Conservation (phyloP, 78 protist genomes). For the Guillardia theta region DNA sequence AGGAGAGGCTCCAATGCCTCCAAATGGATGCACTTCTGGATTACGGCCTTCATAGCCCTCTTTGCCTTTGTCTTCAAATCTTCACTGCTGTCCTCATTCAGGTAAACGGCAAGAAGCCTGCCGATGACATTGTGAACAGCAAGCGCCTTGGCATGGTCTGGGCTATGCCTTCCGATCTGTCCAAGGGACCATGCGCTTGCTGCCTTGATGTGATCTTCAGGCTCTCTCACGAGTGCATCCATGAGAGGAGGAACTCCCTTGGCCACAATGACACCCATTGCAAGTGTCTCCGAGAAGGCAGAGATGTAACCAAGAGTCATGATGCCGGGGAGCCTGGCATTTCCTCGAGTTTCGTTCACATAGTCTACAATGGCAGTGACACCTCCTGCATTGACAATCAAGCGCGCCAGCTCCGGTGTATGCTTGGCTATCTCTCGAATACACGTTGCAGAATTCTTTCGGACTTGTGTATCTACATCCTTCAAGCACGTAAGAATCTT, state of each 20-base stretch:
- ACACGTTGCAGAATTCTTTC: slow-evolving; percentile 85
- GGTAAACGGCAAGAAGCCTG: slow-evolving; percentile 58
- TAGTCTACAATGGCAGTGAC: slow-evolving; percentile 85
- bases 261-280: slow-evolving; percentile 73
- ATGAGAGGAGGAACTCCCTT: slow-evolving; percentile 75
- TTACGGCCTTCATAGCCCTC: slow-evolving; percentile 76
- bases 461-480: slow-evolving; percentile 80
- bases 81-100: slow-evolving; percentile 52
- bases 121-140: slow-evolving; percentile 78
- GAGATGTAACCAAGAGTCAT: slow-evolving; percentile 90
- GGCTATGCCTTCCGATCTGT: background rate
- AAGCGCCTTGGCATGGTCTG: slow-evolving; percentile 84
- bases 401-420: slow-evolving; percentile 84
- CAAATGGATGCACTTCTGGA: slow-evolving; percentile 67
- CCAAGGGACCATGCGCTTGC: slow-evolving; percentile 47
- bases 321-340: slow-evolving; percentile 81
- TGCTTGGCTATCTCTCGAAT: slow-evolving; percentile 88
- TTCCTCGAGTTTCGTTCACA: slow-evolving; percentile 71
- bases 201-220: slow-evolving; percentile 80
- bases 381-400: slow-evolving; percentile 86
- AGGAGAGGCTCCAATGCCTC: slow-evolving; percentile 86
- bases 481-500: slow-evolving; percentile 74
- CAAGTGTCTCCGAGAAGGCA: slow-evolving; percentile 85
- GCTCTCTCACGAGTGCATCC: slow-evolving; percentile 69
- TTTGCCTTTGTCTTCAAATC: slow-evolving; percentile 80